These are phyloP conservation scores for Ochetophila trinervis DNA, from an alignment of 306 rosid genomes.

Conservation along the genomic window DNA sequence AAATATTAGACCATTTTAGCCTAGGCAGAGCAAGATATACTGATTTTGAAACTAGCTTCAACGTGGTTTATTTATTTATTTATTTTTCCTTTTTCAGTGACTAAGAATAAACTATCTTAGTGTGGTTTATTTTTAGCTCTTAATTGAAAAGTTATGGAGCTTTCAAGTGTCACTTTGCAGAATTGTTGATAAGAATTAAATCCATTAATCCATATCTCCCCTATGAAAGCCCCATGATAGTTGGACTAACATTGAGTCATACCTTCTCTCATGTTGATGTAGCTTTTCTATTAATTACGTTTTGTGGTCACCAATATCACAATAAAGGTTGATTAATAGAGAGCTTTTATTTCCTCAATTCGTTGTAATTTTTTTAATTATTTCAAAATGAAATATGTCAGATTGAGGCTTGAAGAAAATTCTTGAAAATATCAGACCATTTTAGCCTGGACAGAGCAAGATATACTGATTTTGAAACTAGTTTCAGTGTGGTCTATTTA, in stretches of 20 bases:
- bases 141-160: no score
- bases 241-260: background rate
- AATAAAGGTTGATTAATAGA: background rate
- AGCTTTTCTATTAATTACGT: background rate
- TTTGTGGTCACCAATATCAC: no score
- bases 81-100: no score
- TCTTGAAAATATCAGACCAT: background rate
- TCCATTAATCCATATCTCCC: background rate
- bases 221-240: background rate
- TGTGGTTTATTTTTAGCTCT: background rate
- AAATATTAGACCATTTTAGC: constrained; percentile 5
- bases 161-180: no score
- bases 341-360: background rate
- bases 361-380: no score
- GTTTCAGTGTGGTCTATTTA: constrained; percentile 12
- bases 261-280: background rate
- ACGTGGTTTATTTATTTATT: constrained; percentile 7
- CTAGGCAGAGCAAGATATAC: constrained; percentile 11
- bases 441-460: constrained; percentile 20
- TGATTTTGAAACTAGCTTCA: constrained; percentile 21
- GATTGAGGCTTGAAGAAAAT: constrained; percentile 1
- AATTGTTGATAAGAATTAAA: background rate
- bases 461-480: constrained; percentile 15
- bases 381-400: background rate
- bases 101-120: no score